Conservation (phyloP, 345 rosid genomes). For the Sonneratia caseolaris region DNA sequence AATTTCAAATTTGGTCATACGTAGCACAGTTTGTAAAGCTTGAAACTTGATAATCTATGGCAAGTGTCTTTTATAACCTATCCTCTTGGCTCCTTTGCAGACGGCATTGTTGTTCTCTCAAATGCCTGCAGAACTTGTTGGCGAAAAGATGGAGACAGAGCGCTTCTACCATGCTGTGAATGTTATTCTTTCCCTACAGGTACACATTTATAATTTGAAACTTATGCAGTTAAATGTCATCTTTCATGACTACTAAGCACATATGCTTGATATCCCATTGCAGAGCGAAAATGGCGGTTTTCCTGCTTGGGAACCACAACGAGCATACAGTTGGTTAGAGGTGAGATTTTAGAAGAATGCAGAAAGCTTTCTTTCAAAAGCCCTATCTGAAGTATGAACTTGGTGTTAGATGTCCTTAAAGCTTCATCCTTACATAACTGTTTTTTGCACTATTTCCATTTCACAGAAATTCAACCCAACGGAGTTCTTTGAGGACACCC, state of each 20-base stretch:
- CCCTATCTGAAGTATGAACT: neutral
- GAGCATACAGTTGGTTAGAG: conserved; percentile 43
- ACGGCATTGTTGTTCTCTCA: conserved; percentile 30
- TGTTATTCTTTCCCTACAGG: conserved; percentile 39
- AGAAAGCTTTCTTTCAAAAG: neutral
- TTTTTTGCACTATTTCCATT: neutral
- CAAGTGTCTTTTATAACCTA: too few species aligned
- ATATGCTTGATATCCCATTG: neutral
- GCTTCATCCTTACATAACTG: neutral
- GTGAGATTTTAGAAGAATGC: conserved; percentile 7
- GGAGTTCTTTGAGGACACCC: conserved; percentile 36
- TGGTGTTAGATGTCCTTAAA: neutral
- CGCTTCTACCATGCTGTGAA: conserved; percentile 33
- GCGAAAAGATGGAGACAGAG: conserved; percentile 26
- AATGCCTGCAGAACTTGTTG: conserved; percentile 30
- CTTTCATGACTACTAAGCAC: too few species aligned
- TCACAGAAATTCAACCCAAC: conserved; percentile 39
- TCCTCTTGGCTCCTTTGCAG: conserved; percentile 10
- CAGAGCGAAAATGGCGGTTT: conserved; percentile 46
- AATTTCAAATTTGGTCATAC: too few species aligned
- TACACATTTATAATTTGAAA: conserved; percentile 1
- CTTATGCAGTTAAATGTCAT: neutral
- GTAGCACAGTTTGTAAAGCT: too few species aligned
- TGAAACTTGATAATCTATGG: too few species aligned
- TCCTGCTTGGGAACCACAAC: conserved; percentile 43